Evolutionary conservation across 768 basidiomycete species (phyloP).

Genomic region (Leccinum boreale): DNA sequence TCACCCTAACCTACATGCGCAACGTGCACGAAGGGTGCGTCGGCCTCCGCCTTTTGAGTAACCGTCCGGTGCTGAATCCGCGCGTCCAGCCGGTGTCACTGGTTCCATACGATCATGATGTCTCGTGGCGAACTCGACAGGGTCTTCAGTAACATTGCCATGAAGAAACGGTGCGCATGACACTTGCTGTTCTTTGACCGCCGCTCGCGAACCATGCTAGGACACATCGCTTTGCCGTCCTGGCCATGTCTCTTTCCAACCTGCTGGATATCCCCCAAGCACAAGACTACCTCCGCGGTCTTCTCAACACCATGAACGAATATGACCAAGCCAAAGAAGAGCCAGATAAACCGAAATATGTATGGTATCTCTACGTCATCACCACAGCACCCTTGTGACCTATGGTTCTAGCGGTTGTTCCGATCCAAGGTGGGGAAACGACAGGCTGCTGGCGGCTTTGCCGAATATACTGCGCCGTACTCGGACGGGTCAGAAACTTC

Average conservation of each 20-base stretch:
- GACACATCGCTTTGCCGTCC: conserved; percentile 76
- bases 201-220: conserved; percentile 36
- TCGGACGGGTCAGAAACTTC: conserved; percentile 60
- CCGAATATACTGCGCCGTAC: conserved; percentile 61
- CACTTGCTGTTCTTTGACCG: conserved; percentile 3
- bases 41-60: not conserved
- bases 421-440: conserved; percentile 56
- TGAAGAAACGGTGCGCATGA: conserved; percentile 68
- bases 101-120: conserved; percentile 87
- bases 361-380: conserved; percentile 26
- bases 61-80: conserved; percentile 1
- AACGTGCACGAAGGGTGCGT: conserved; percentile 85
- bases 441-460: conserved; percentile 45
- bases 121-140: conserved; percentile 70
- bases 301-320: conserved; percentile 69
- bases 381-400: conserved; percentile 7
- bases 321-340: conserved; percentile 68
- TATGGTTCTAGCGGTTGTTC: conserved; percentile 49
- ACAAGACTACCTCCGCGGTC: conserved; percentile 72
- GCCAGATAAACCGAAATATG: conserved; percentile 64
- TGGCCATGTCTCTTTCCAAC: conserved; percentile 83
- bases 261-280: conserved; percentile 80
- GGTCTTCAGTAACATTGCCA: conserved; percentile 68
- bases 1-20: conserved; percentile 81
- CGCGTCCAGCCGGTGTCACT: conserved; percentile 63